Conservation (phyloP, 768 basidiomycete genomes). For the Gymnopilus dilepis region DNA sequence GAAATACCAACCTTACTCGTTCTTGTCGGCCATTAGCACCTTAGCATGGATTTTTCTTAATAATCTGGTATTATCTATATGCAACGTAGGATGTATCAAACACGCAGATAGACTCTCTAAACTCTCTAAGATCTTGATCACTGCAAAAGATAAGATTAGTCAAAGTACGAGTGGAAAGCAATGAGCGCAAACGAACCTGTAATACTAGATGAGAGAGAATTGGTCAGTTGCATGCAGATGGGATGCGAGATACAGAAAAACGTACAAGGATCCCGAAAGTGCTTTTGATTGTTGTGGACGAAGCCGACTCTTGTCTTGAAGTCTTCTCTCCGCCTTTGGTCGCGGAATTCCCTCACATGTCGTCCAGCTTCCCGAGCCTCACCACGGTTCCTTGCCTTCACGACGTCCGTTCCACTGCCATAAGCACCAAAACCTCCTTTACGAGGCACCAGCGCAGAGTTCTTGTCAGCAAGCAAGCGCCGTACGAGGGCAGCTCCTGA, state of each 20-base stretch:
- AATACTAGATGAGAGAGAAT: slow-evolving; percentile 7
- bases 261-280: slow-evolving; percentile 71
- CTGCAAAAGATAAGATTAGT: background rate
- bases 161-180: background rate
- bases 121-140: background rate
- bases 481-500: slow-evolving; percentile 81
- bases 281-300: slow-evolving; percentile 86
- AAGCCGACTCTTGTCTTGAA: slow-evolving; percentile 87
- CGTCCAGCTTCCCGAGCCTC: slow-evolving; percentile 93
- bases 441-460: slow-evolving; percentile 82
- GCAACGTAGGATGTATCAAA: background rate
- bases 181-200: slow-evolving; percentile 4
- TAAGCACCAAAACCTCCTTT: slow-evolving; percentile 89
- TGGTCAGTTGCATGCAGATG: slow-evolving; percentile 1
- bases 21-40: slow-evolving; percentile 17
- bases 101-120: background rate
- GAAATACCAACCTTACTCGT: slow-evolving; percentile 20
- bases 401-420: slow-evolving; percentile 79
- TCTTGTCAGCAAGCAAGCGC: slow-evolving; percentile 78
- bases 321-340: slow-evolving; percentile 76
- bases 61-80: slow-evolving; percentile 13
- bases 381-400: slow-evolving; percentile 92
- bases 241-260: background rate
- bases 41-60: slow-evolving; percentile 19
- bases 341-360: slow-evolving; percentile 83